phyloP scores from a whole-genome alignment of 495 filamentous ascomycete species.

The Acidomyces sp. region DNA sequence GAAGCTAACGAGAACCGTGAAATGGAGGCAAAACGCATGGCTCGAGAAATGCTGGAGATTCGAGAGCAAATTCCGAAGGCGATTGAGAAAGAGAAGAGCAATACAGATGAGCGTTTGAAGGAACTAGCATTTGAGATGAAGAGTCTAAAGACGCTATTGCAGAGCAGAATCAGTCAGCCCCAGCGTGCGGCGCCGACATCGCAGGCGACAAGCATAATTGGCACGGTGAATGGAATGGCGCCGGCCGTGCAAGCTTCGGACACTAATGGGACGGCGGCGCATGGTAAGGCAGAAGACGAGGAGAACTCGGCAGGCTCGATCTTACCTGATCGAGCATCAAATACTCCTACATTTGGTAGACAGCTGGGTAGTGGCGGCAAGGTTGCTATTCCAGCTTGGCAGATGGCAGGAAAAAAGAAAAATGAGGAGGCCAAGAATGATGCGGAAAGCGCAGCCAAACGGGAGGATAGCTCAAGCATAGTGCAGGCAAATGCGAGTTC shows the following conservation, averaged over 20 bases:
- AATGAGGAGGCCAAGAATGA: conserved; percentile 34
- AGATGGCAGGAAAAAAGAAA: conserved; percentile 62
- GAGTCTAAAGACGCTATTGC: conserved; percentile 79
- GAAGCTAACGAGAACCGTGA: conserved; percentile 63
- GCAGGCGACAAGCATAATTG: conserved; percentile 1
- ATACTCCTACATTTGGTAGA: conserved; percentile 25
- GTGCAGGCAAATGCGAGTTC: background rate
- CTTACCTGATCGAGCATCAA: conserved; percentile 26
- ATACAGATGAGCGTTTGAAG: conserved; percentile 63
- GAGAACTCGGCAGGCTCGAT: conserved; percentile 3
- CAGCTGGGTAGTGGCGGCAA: conserved; percentile 37
- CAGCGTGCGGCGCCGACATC: conserved; percentile 8
- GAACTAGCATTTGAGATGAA: conserved; percentile 81
- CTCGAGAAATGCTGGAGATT: conserved; percentile 73
- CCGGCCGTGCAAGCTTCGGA: conserved; percentile 4
- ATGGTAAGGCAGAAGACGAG: background rate
- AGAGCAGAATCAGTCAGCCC: conserved; percentile 49
- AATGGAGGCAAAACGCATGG: conserved; percentile 68
- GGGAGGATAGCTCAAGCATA: conserved; percentile 1
- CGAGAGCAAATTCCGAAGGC: conserved; percentile 78
- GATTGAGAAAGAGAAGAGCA: conserved; percentile 71
- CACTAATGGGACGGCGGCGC: conserved; percentile 4
- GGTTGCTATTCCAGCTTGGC: conserved; percentile 72
- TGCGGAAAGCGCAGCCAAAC: conserved; percentile 26
- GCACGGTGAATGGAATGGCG: background rate